Evolutionary conservation across 768 basidiomycete genomes (phyloP), one percentile per base, ranked within the genome.

Genomic region (Porpolomopsis calyptriformis): DNA sequence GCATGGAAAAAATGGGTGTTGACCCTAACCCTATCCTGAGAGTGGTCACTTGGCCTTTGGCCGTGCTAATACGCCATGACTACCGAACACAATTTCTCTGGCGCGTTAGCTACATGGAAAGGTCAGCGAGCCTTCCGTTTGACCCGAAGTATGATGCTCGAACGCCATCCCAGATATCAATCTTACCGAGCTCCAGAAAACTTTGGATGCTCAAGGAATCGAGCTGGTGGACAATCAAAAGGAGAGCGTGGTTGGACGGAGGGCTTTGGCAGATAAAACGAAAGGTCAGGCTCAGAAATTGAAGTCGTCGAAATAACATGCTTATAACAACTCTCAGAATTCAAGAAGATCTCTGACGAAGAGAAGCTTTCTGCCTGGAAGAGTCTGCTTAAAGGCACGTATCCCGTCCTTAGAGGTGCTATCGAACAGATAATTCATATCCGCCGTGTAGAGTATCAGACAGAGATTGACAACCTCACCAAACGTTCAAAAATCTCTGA

Each of bases 221-320:
- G 93, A 98, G 64, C 73, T 99, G 11, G 93, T 99, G 18, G 92
- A 98, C 72, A 93, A 93, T 66, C 93, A 97, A 72, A 99, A 97
- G 69, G 94, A 98, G 69, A 90, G 86, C 53, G 74, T 97, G 37
- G 73, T 99, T 2, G 92, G 92, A 8, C 76, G 96, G 35, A 99
- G 97, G 64, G 85, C 82, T 45, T 72, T 99, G 18, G 89, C 94
- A 1, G 96, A 98, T 67, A 84, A 86, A 61, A 99, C 96, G 0
- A 88, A 94, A 71, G 94, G 94, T 87, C n/a, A n/a, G 61, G 54
- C 26, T 43, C 6, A n/a, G 11, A 5, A 12, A 12, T 22, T 31
- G 10, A 12, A 7, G 20, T 23, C 11, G 25, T 16, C 19, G 11
- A 43, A 22, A 16, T 24, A 14, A 23, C 4, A 6, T 31, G 25